phyloP scores from a whole-genome alignment of 2,329 filamentous ascomycete genomes.

The Amylocarpus encephaloides region DNA sequence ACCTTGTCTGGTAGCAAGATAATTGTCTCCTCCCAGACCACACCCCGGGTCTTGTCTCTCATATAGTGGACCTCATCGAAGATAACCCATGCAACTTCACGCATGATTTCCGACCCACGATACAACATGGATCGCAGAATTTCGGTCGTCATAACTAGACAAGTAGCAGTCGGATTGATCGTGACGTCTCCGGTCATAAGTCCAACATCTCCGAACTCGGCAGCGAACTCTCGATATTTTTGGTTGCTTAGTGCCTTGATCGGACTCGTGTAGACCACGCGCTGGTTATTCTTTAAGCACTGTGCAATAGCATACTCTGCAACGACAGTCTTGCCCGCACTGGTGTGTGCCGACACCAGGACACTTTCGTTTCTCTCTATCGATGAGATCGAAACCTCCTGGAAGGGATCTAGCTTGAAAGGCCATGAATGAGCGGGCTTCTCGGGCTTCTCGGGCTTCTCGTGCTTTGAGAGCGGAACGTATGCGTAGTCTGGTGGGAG shows the following conservation, averaged over 20 bases:
- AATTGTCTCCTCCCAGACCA: conserved; percentile 99
- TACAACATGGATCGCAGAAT: conserved; percentile 99
- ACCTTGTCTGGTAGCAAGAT: conserved; percentile 98
- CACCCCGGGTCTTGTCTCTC: conserved; percentile 87
- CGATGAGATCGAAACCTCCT: conserved; percentile 87
- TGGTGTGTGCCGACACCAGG: conserved; percentile 92
- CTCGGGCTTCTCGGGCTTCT: conserved; percentile 76
- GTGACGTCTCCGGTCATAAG: conserved; percentile 99
- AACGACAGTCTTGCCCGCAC: conserved; percentile 95
- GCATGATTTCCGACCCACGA: conserved; percentile 97
- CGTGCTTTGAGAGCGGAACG: conserved; percentile 90
- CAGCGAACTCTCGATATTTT: conserved; percentile 94
- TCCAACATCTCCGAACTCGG: conserved; percentile 92
- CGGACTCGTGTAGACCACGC: conserved; percentile 97
- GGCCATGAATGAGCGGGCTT: conserved; percentile 77
- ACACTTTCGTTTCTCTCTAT: conserved; percentile 97
- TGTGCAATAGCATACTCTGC: conserved; percentile 98
- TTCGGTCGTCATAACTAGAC: conserved; percentile 98
- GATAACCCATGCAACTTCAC: conserved; percentile 95
- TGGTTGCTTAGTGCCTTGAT: conserved; percentile 99
- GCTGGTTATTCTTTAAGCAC: conserved; percentile 92
- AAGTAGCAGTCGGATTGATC: conserved; percentile 97
- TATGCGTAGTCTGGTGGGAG: conserved; percentile 92
- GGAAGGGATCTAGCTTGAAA: conserved; percentile 95
- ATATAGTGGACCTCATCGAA: conserved; percentile 99